Evolutionary conservation across 2,329 filamentous ascomycete species (phyloP).

Genomic region (Catunica adiposa): DNA sequence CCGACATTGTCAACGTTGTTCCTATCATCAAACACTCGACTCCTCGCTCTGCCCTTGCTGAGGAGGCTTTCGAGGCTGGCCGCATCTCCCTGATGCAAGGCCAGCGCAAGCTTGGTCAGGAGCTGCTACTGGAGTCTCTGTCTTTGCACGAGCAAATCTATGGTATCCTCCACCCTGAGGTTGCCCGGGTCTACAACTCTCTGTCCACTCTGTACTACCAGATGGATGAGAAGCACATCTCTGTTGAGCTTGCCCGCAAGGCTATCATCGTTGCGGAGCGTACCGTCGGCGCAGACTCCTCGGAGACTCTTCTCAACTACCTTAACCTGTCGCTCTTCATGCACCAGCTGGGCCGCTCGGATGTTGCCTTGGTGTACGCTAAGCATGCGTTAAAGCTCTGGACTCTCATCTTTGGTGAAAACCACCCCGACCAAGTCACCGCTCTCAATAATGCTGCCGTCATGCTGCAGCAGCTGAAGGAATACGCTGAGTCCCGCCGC

Average conservation of each 20-base stretch:
- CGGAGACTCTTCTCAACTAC: conserved; percentile 88
- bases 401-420: conserved; percentile 89
- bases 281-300: conserved; percentile 81
- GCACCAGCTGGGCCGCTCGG: conserved; percentile 81
- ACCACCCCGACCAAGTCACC: conserved; percentile 94
- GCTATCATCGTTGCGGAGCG: conserved; percentile 91
- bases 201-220: conserved; percentile 93
- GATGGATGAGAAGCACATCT: conserved; percentile 92
- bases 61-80: conserved; percentile 89
- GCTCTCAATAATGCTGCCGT: conserved; percentile 98
- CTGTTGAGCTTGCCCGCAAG: conserved; percentile 88
- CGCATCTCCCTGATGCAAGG: conserved; percentile 91
- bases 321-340: conserved; percentile 90
- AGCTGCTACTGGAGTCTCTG: conserved; percentile 85
- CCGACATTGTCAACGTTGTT: conserved; percentile 85
- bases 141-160: conserved; percentile 98
- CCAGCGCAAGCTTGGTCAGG: conserved; percentile 89
- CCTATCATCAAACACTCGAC: conserved; percentile 88
- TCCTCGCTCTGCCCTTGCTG: conserved; percentile 75
- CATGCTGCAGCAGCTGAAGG: conserved; percentile 92
- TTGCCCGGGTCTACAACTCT: conserved; percentile 86
- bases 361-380: conserved; percentile 70
- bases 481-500: conserved; percentile 80
- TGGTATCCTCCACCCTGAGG: conserved; percentile 89
- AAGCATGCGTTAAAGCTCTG: conserved; percentile 87